Percentiles rank a stretch among this genome's conserved stretches.
phyloP scores from a whole-genome alignment of 2,329 filamentous ascomycete genomes.

The Cordyceps farinosa region DNA sequence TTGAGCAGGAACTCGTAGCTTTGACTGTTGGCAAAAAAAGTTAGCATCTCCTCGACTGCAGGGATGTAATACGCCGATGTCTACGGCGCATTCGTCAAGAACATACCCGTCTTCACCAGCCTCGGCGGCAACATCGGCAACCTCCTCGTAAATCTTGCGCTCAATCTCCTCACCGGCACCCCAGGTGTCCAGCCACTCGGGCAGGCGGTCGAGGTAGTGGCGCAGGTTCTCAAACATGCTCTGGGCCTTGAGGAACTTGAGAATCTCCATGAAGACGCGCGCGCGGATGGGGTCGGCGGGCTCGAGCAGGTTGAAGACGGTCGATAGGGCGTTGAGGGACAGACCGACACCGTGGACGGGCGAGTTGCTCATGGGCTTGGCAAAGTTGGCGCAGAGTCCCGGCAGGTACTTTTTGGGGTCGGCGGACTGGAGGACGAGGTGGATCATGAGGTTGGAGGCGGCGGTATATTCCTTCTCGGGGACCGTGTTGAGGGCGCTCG shows the following conservation, averaged over 20 bases:
- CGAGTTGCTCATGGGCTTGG: constrained; percentile 80
- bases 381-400: constrained; percentile 83
- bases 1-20: constrained; percentile 66
- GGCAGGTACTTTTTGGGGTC: constrained; percentile 84
- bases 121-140: constrained; percentile 77
- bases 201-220: constrained; percentile 77
- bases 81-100: background rate
- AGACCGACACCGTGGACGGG: constrained; percentile 80
- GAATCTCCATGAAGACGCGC: constrained; percentile 84
- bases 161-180: constrained; percentile 75
- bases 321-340: constrained; percentile 85
- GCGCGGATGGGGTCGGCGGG: constrained; percentile 75
- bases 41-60: background rate
- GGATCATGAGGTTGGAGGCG: constrained; percentile 93
- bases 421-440: constrained; percentile 83
- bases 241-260: constrained; percentile 74
- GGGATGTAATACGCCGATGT: too few species aligned
- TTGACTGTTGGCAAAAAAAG: constrained; percentile 36
- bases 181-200: constrained; percentile 80
- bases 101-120: constrained; percentile 72
- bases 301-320: constrained; percentile 91
- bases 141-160: constrained; percentile 77
- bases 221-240: constrained; percentile 79
- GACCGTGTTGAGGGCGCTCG: constrained; percentile 71
- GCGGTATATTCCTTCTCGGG: constrained; percentile 96